A percentile compares a stretch with the other conserved stretches of the same genome.
phyloP scores from a whole-genome alignment of 768 basidiomycete genomes.

The Suillus hirtellus region DNA sequence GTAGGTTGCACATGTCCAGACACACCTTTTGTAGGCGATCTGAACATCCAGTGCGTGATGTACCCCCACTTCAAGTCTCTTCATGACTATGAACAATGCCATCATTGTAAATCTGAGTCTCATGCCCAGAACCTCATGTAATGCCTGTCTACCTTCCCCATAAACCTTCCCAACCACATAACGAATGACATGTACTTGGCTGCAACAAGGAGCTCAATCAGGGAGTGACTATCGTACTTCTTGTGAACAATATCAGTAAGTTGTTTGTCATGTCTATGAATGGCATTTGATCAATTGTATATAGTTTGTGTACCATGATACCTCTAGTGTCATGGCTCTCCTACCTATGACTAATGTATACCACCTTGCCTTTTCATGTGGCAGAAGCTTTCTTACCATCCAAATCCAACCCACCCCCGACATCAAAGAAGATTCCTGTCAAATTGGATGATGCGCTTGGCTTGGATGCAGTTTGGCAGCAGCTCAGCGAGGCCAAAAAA shows the following conservation, averaged over 20 bases:
- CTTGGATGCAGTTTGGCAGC: constrained; percentile 47
- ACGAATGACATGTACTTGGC: no score
- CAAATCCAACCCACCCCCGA: constrained; percentile 22
- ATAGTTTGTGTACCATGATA: constrained; percentile 85
- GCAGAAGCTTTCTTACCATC: constrained; percentile 65
- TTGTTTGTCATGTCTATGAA: constrained; percentile 15
- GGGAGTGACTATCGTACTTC: constrained; percentile 58
- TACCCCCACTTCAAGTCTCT: no score
- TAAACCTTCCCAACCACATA: no score
- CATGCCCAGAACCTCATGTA: no score
- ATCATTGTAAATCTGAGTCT: no score
- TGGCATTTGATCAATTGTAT: not conserved
- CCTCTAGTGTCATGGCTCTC: constrained; percentile 67
- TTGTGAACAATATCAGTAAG: constrained; percentile 88
- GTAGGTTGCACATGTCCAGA: no score
- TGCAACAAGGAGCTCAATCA: no score
- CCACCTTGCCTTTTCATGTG: constrained; percentile 72
- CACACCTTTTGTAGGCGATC: no score
- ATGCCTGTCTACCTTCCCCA: no score
- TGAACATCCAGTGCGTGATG: no score
- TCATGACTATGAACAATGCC: no score
- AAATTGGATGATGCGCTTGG: constrained; percentile 62
- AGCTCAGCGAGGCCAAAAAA: constrained; percentile 46
- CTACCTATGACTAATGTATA: constrained; percentile 57
- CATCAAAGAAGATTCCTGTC: constrained; percentile 40